Evolutionary conservation across 2,329 filamentous ascomycete species (phyloP).

Genomic region (Tolypocladium cylindrosporum): DNA sequence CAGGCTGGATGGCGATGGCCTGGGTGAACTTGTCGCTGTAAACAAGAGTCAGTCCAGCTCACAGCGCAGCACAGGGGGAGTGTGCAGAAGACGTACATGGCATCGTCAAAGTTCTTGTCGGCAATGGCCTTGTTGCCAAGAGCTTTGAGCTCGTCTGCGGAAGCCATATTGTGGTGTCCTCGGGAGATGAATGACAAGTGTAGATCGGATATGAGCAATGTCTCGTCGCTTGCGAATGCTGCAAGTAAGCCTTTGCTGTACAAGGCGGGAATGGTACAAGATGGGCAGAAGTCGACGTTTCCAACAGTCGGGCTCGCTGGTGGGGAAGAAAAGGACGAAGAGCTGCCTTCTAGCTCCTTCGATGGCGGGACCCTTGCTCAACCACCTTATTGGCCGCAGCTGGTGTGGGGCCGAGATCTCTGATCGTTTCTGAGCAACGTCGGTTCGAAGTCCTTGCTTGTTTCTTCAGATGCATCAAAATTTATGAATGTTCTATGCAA

Average conservation of each 20-base stretch:
- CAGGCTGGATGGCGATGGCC: conserved; percentile 78
- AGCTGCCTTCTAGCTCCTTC: conserved; percentile 32
- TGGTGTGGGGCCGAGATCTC: conserved; percentile 8
- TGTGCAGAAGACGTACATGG: conserved; percentile 58
- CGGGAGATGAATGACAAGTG: neutral
- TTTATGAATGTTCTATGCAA: too few relatives aligned
- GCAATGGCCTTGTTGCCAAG: conserved; percentile 98
- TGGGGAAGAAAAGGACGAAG: conserved; percentile 2
- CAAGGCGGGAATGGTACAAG: neutral
- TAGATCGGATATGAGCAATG: neutral
- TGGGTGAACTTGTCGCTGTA: conserved; percentile 83
- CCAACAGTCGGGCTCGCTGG: neutral
- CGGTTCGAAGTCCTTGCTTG: neutral
- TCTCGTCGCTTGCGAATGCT: neutral
- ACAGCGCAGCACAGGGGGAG: neutral
- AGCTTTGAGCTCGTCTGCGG: conserved; percentile 78
- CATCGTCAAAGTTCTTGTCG: conserved; percentile 92
- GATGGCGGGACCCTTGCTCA: conserved; percentile 20
- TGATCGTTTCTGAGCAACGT: neutral
- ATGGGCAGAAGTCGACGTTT: neutral
- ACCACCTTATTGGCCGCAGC: conserved; percentile 19
- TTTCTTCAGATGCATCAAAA: neutral
- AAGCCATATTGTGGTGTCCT: conserved; percentile 34
- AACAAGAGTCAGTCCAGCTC: neutral
- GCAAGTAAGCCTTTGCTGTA: neutral